Evolutionary conservation across 768 basidiomycete genomes (phyloP), one percentile per base, ranked within the genome.

Genomic region (Lepiota brunneoincarnata): DNA sequence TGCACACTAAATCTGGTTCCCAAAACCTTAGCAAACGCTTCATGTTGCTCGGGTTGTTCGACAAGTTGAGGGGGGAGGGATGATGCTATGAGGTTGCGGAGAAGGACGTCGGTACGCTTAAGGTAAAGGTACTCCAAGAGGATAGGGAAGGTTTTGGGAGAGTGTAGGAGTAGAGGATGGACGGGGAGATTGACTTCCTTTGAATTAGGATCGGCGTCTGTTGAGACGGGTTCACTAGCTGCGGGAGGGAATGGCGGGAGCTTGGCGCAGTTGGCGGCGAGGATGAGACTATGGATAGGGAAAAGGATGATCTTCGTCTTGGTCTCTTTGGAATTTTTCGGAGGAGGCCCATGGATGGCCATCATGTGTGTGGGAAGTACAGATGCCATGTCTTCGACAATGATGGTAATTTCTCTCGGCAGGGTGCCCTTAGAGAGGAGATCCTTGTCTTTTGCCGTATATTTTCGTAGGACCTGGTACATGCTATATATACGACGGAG

Each of bases 81-180:
- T 60, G 52, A 38, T 9, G 69, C 87, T 69, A 64, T 73, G 38
- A 89, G 74, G 2, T 75, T 63, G 9, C 70, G 67, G 55, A 89
- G 72, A 20, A 93, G 74, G 36, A 63, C 60, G n/a, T 74, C 65
- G 0, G 74, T 56, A 49, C 79, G 72, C 55, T 83, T 84, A 10
- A 80, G 83, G 69, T 92, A 91, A 50, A 92, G 74, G 72, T 81
- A 92, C 11, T 74, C 66, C 49, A 80, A 75, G 24, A 93, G 72
- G 28, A 75, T 67, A 2, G 81, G 72, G 72, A 85, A 91, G 10
- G 80, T 78, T 2, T 74, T 67, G 9, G 87, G 84, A 4, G 78
- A 79, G 1, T 89, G 87, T 10, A 93, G 68, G 36, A 76, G 73
- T 35, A 93, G 67, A 0, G 81, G 77, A 47, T 83, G 77, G 44